Percentiles rank a stretch among this genome's conserved stretches.
Conservation (phyloP, 768 basidiomycete genomes). For the Naematelia encephala region DNA sequence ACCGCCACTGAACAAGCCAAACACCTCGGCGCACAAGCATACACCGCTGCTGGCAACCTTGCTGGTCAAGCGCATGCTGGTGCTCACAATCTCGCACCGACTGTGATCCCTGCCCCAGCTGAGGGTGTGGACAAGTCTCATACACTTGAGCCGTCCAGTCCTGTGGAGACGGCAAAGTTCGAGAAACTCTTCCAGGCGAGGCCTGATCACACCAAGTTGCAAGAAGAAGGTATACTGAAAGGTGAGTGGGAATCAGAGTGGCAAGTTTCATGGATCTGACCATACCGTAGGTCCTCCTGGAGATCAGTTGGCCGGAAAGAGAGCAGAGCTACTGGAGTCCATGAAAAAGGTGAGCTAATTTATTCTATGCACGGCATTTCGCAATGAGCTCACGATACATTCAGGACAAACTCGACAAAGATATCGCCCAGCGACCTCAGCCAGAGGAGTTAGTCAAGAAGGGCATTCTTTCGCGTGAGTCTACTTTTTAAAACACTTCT, state of each 20-base stretch:
- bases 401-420: constrained; percentile 66
- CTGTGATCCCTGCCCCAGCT: constrained; percentile 40
- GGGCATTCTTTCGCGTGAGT: constrained; percentile 60
- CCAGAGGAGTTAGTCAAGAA: constrained; percentile 64
- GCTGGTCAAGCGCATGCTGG: constrained; percentile 45
- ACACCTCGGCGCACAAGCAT: constrained; percentile 27
- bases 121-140: constrained; percentile 35
- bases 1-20: constrained; percentile 17
- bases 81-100: constrained; percentile 39
- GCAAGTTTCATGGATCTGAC: constrained; percentile 6
- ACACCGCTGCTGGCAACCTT: constrained; percentile 17
- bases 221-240: constrained; percentile 69
- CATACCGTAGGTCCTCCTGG: constrained; percentile 58
- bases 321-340: constrained; percentile 61
- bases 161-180: constrained; percentile 51
- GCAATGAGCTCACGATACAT: background rate
- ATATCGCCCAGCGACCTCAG: constrained; percentile 60
- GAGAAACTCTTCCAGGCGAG: constrained; percentile 59
- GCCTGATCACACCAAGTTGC: constrained; percentile 62
- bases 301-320: constrained; percentile 62
- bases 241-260: constrained; percentile 50
- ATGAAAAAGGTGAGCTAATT: constrained; percentile 59
- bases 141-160: constrained; percentile 37
- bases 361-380: background rate
- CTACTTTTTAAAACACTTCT: background rate